Evolutionary conservation across 345 rosid species (phyloP), one percentile per base, ranked within the genome.

Genomic region (Schrenkiella parvula): DNA sequence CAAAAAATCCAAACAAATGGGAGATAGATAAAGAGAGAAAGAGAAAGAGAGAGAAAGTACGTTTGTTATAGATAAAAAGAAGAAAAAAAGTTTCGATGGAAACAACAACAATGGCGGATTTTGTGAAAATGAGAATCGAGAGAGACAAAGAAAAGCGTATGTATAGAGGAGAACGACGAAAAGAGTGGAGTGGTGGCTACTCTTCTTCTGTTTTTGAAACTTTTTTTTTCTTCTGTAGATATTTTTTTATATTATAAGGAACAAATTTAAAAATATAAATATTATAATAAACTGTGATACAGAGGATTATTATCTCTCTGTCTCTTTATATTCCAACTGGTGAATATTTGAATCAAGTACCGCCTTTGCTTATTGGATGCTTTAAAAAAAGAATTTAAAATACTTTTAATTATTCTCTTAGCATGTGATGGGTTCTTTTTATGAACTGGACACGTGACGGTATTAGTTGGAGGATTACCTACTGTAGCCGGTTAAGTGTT

Each of bases 131-230:
- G 34, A 10, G 52, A 44, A 18, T 1, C 19, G 42, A 68, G 63
- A 68, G 63, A 68, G 28, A 50, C 31, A 41, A 44, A 18, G 23
- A 21, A 52, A 54, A 21, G 34, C 46, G 64, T 53, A 52, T 63
- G 63, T 63, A 53, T 61, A 38, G 59, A 55, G 61, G 61, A 54
- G 42, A 35, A 35, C 60, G 23, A 66, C 37, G 17, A 50, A 23
- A 57, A 41, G 74, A 68, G 67, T 42, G 56, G 74, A 75, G 74
- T 75, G 63, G 70, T 52, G 68, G 79, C 79, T 67, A 75, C 79
- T 75, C 74, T 75, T 68, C 79, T 67, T 75, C 74, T 39, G 38
- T 68, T 75, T 75, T 68, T 50, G 42, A 68, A 41, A 41, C 44
- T 41, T 37, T 9, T 9, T 35, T 35, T 34, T 21, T 21, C 9